Percentiles rank a stretch among this genome's conserved stretches.
These are phyloP conservation scores for Microcera coccophila DNA, from an alignment of 2,329 filamentous ascomycete species.

Conservation along the genomic window DNA sequence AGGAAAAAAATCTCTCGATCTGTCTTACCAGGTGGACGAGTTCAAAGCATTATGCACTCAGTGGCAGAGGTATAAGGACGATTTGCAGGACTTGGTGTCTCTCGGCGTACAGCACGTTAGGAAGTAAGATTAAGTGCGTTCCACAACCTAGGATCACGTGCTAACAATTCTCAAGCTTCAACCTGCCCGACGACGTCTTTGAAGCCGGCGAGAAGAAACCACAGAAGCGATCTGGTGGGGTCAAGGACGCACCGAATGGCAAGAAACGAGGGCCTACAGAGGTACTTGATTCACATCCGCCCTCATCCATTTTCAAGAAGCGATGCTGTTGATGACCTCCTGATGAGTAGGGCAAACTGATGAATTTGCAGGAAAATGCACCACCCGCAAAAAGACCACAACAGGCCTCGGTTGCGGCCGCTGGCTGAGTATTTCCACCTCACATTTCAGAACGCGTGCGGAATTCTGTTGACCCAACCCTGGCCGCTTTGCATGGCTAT, in stretches of 20 bases:
- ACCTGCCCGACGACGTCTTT: conserved; percentile 88
- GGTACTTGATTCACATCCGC: conserved; percentile 33
- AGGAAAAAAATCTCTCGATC: conserved; percentile 69
- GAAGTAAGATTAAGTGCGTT: conserved; percentile 61
- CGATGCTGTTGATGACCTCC: conserved; percentile 4
- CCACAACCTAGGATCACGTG: conserved; percentile 3
- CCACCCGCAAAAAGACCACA: conserved; percentile 39
- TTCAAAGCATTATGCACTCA: conserved; percentile 79
- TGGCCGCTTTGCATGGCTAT: conserved; percentile 11
- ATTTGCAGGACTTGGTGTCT: conserved; percentile 59
- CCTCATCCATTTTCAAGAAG: conserved; percentile 10
- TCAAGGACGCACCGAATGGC: conserved; percentile 36
- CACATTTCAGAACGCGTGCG: conserved; percentile 7
- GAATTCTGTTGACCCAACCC: conserved; percentile 9
- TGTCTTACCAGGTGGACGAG: conserved; percentile 76
- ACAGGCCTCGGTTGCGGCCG: conserved; percentile 40
- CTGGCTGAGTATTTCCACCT: conserved; percentile 30
- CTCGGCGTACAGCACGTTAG: conserved; percentile 79
- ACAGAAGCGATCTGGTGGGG: conserved; percentile 48
- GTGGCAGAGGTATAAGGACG: conserved; percentile 70
- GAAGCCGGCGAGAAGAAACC: conserved; percentile 72
- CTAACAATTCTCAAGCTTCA: conserved; percentile 56
- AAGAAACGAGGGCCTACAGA: conserved; percentile 51
- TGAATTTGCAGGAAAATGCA: conserved; percentile 32
- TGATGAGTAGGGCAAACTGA: conserved; percentile 23